Evolutionary conservation across 345 rosid species (phyloP).

Genomic region (Toxicodendron radicans): DNA sequence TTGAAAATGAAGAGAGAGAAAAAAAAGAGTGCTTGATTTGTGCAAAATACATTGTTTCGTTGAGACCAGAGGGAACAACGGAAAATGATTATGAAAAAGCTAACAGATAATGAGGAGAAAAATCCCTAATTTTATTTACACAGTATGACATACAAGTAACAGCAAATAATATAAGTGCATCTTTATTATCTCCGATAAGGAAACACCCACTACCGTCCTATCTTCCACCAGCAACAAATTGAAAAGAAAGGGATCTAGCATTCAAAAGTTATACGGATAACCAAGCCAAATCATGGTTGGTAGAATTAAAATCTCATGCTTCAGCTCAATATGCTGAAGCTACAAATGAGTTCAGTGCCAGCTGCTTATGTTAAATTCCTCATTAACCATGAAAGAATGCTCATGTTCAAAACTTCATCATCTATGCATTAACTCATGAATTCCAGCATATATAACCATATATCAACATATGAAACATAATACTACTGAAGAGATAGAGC

Average conservation of each 20-base stretch:
- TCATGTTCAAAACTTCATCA: neutral
- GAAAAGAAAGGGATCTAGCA: neutral
- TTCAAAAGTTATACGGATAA: too few species aligned
- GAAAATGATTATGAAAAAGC: neutral
- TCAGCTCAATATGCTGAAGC: neutral
- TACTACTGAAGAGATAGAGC: slow-evolving; percentile 14
- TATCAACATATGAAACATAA: neutral
- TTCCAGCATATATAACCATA: neutral
- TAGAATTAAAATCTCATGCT: neutral
- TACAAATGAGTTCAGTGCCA: neutral
- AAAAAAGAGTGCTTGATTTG: neutral
- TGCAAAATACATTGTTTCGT: neutral
- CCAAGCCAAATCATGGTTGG: neutral
- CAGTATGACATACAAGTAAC: too few species aligned
- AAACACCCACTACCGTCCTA: too few species aligned
- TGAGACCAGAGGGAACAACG: neutral
- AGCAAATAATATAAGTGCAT: too few species aligned
- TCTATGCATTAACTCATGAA: neutral
- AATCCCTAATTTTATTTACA: too few species aligned
- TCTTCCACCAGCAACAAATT: too few species aligned
- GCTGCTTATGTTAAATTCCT: neutral
- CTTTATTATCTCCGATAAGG: too few species aligned
- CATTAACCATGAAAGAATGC: neutral
- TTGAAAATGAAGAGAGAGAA: neutral
- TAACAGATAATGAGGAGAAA: neutral